These are phyloP conservation scores for Phialophora macrospora DNA, from an alignment of 2,329 filamentous ascomycete species.

Conservation along the genomic window DNA sequence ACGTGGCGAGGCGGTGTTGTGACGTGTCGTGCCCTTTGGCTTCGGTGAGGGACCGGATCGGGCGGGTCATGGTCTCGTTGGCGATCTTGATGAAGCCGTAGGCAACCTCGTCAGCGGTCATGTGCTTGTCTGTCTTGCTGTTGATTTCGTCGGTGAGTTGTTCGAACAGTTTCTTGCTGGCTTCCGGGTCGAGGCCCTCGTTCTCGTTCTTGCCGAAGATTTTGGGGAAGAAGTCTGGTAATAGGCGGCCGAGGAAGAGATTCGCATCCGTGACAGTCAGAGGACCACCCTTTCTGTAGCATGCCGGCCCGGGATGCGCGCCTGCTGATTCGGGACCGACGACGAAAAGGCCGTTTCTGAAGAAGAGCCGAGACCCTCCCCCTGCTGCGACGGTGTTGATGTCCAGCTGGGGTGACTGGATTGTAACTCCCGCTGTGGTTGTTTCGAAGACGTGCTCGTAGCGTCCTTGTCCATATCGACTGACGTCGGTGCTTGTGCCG, in stretches of 20 bases:
- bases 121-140: conserved; percentile 64
- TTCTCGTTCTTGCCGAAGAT: conserved; percentile 93
- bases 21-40: conserved; percentile 91
- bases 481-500: conserved; percentile 90
- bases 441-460: conserved; percentile 96
- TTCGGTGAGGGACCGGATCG: conserved; percentile 87
- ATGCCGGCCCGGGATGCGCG: conserved; percentile 88
- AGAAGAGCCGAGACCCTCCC: conserved; percentile 72
- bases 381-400: conserved; percentile 95
- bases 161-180: conserved; percentile 75
- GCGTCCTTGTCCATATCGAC: conserved; percentile 79
- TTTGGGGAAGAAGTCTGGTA: conserved; percentile 93
- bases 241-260: conserved; percentile 78
- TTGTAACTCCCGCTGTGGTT: conserved; percentile 90
- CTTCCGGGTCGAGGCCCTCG: conserved; percentile 75
- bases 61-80: conserved; percentile 88
- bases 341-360: conserved; percentile 86
- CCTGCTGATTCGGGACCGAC: conserved; percentile 91
- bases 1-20: conserved; percentile 86
- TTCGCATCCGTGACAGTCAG: conserved; percentile 93
- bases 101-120: conserved; percentile 83
- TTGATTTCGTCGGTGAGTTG: conserved; percentile 80
- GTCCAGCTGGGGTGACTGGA: conserved; percentile 88
- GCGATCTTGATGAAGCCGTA: conserved; percentile 92
- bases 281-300: conserved; percentile 89